phyloP scores from a whole-genome alignment of 1,284 basidiomycete genomes.

The Rhodotorula mucilaginosa region DNA sequence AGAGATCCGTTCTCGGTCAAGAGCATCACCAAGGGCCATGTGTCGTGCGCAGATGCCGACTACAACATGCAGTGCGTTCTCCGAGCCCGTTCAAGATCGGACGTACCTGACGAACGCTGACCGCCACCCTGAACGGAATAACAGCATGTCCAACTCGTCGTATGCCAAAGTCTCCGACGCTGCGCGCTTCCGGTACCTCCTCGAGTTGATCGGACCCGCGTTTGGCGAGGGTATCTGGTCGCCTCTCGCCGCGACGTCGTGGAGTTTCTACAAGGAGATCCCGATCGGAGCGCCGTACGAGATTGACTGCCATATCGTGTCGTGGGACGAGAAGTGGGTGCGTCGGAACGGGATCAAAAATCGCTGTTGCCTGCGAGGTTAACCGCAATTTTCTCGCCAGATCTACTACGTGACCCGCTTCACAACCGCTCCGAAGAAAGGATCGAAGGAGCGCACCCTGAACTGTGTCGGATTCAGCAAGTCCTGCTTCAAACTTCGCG shows the following conservation, averaged over 20 bases:
- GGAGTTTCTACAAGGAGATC: slow-evolving; percentile 30
- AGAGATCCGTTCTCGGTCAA: slow-evolving; percentile 24
- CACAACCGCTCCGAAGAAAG: slow-evolving; percentile 30
- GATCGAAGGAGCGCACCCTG: slow-evolving; percentile 28
- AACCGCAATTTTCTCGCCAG: background rate
- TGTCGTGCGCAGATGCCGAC: slow-evolving; percentile 16
- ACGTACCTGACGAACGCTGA: background rate
- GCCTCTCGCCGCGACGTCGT: slow-evolving; percentile 30
- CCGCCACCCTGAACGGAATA: too few species aligned
- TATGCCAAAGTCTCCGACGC: slow-evolving; percentile 28
- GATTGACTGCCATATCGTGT: slow-evolving; percentile 26
- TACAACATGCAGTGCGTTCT: slow-evolving; percentile 37
- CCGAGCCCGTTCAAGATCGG: too few species aligned
- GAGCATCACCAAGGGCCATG: slow-evolving; percentile 21
- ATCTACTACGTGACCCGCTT: slow-evolving; percentile 35
- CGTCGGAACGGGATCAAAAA: background rate
- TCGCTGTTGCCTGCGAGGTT: background rate
- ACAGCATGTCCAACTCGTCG: slow-evolving; percentile 36
- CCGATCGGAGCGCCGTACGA: slow-evolving; percentile 29
- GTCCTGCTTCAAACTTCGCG: slow-evolving; percentile 38
- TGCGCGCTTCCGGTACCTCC: slow-evolving; percentile 32
- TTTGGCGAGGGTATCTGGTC: slow-evolving; percentile 28
- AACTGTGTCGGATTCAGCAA: slow-evolving; percentile 34
- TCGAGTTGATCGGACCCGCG: slow-evolving; percentile 30
- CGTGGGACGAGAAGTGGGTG: slow-evolving; percentile 39